Evolutionary conservation across 2,329 filamentous ascomycete genomes (phyloP).

Genomic region (Diaporthe citri): DNA sequence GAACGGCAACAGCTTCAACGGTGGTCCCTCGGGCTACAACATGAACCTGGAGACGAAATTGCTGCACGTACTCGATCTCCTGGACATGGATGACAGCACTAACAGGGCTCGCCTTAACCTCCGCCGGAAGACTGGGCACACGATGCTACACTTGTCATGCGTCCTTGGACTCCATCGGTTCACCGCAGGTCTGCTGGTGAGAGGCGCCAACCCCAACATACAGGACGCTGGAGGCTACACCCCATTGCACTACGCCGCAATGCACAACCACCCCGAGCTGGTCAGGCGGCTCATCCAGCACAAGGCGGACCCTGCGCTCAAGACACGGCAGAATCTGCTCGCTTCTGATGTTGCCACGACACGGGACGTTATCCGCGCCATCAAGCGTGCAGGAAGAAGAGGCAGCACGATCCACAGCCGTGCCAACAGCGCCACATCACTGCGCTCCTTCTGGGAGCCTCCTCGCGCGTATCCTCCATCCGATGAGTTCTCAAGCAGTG

Average conservation of each 20-base stretch:
- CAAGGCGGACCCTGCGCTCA: constrained; percentile 78
- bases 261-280: constrained; percentile 82
- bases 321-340: constrained; percentile 77
- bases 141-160: constrained; percentile 84
- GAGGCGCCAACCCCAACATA: constrained; percentile 81
- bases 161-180: constrained; percentile 81
- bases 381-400: constrained; percentile 73
- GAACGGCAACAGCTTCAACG: constrained; percentile 51
- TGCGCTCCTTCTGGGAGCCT: constrained; percentile 76
- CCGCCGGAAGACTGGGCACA: constrained; percentile 76
- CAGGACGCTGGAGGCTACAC: constrained; percentile 85
- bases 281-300: constrained; percentile 80
- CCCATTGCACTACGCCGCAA: constrained; percentile 83
- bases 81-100: constrained; percentile 81
- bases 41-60: constrained; percentile 74
- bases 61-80: constrained; percentile 80
- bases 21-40: constrained; percentile 40
- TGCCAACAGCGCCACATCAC: constrained; percentile 75
- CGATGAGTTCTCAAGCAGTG: constrained; percentile 60
- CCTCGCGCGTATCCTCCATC: constrained; percentile 55
- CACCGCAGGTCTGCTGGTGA: constrained; percentile 80
- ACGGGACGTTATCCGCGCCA: constrained; percentile 71
- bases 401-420: constrained; percentile 70
- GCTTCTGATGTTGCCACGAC: constrained; percentile 79
- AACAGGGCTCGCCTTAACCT: constrained; percentile 77